A percentile compares a stretch with the other conserved stretches of the same genome.
These are phyloP conservation scores for Penicillium pulvis DNA, from an alignment of 495 filamentous ascomycete species.

Conservation along the genomic window DNA sequence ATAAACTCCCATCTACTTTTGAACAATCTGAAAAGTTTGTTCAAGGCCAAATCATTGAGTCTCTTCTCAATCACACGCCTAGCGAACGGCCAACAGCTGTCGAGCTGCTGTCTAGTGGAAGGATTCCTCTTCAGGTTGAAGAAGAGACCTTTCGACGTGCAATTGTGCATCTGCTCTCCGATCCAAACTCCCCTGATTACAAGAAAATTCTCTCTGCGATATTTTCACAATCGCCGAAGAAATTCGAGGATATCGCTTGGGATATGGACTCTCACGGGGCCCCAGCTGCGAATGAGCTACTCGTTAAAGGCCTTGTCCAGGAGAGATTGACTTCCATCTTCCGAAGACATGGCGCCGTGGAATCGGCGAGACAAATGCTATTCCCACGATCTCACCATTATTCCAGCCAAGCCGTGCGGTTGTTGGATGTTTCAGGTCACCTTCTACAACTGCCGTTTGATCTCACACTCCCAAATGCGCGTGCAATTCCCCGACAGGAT, in stretches of 20 bases:
- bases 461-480: constrained; percentile 84
- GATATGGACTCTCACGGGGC: constrained; percentile 64
- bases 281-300: constrained; percentile 61
- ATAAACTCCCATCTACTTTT: constrained; percentile 73
- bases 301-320: constrained; percentile 75
- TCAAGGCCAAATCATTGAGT: constrained; percentile 75
- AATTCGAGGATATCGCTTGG: constrained; percentile 85
- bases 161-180: constrained; percentile 71
- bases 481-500: constrained; percentile 74
- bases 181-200: constrained; percentile 85
- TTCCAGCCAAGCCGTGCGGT: constrained; percentile 66
- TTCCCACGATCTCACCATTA: constrained; percentile 85
- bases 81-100: constrained; percentile 79
- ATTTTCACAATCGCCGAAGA: constrained; percentile 72
- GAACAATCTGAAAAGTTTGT: constrained; percentile 70
- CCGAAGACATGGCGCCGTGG: constrained; percentile 88
- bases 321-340: constrained; percentile 78
- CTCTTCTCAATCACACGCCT: constrained; percentile 77
- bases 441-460: constrained; percentile 91
- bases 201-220: constrained; percentile 82
- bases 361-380: constrained; percentile 69
- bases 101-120: constrained; percentile 84
- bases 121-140: constrained; percentile 87
- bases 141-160: constrained; percentile 85
- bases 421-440: constrained; percentile 81